Base-by-base conservation (phyloP, 2,329 filamentous ascomycete species). In the Laburnicola sp. region DNA sequence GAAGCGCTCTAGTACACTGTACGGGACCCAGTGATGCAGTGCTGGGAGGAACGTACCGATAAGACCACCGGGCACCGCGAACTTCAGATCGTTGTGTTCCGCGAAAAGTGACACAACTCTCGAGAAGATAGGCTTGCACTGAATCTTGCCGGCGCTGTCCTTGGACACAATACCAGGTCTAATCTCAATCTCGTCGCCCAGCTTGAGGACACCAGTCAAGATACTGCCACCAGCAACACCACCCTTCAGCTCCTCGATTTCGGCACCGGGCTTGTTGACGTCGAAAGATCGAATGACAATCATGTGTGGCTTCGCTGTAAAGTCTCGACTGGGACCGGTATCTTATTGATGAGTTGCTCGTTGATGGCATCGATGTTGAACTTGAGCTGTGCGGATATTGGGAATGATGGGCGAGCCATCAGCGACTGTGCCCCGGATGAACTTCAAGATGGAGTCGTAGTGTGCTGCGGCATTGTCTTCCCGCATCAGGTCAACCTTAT, bases 311-410 rank as follows among this genome's bases (percentile, higher is more conserved):
- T 92, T 89, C 65, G 88, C 85, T 63, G 86, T 86, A 80, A 99
- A 97, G 75, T 97, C 91, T 75, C 94, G 85, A 88, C 78, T 11
- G 94, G 94, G 7, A 97, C 87, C 25, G 94, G 94, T 65, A 99
- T 97, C 67, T 90, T 95, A 71, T 90, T 91, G 75, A 97, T 90
- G 60, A 99, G 89, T 68, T 91, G 87, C 77, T 99, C 93, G 78
- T 95, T 95, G 77, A 97, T 89, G 62, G 93, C 92, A 74, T 99
- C 94, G 71, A 99, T 96, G 81, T 99, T 99, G 86, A 97, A 95
- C 82, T 97, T 97, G 69, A 99, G 83, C 82, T 99, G 94, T 41
- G 94, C 94, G 50, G 94, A 87, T 74, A 99, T 97, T 60, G 94
- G 94, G n/a, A 59, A 99, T 96, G 72, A 99, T 91, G 47, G 94